A percentile compares a stretch with the other conserved stretches of the same genome.
Evolutionary conservation across 1,284 basidiomycete species (phyloP).

Genomic region (Naganishia liquefaciens): DNA sequence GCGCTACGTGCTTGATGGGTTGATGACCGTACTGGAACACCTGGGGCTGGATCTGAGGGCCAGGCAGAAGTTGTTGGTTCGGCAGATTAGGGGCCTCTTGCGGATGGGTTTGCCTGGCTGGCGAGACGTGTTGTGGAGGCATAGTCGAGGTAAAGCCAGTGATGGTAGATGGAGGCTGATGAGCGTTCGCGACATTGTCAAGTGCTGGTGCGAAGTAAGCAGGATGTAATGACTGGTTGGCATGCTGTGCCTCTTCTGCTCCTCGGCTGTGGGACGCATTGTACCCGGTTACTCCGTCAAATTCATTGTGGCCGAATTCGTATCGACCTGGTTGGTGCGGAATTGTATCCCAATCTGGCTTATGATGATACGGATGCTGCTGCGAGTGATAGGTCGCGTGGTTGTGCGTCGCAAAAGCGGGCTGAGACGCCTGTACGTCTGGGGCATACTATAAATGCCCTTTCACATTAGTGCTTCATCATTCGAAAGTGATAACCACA

Average conservation of each 20-base stretch:
- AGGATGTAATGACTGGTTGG: not conserved
- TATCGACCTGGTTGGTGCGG: not conserved
- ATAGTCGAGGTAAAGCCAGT: conserved; percentile 2
- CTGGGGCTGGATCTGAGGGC: not conserved
- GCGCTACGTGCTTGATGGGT: not conserved
- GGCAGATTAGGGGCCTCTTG: not conserved
- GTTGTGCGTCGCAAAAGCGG: not conserved
- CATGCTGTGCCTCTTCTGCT: too few species aligned
- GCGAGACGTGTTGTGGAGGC: not conserved
- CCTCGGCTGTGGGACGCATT: not conserved
- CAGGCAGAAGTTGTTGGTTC: not conserved
- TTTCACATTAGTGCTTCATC: too few species aligned
- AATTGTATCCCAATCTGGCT: not conserved
- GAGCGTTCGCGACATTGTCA: too few species aligned
- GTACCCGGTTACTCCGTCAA: not conserved
- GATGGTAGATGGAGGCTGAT: not conserved
- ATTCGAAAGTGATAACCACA: not conserved
- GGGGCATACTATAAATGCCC: not conserved
- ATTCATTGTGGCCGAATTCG: not conserved
- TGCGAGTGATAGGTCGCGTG: not conserved
- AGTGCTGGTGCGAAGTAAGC: not conserved
- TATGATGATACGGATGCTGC: not conserved
- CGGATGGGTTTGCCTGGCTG: not conserved
- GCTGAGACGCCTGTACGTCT: not conserved
- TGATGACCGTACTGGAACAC: not conserved